Conservation (phyloP, 2,329 filamentous ascomycete genomes). For the Fusarium solani-melongenae region DNA sequence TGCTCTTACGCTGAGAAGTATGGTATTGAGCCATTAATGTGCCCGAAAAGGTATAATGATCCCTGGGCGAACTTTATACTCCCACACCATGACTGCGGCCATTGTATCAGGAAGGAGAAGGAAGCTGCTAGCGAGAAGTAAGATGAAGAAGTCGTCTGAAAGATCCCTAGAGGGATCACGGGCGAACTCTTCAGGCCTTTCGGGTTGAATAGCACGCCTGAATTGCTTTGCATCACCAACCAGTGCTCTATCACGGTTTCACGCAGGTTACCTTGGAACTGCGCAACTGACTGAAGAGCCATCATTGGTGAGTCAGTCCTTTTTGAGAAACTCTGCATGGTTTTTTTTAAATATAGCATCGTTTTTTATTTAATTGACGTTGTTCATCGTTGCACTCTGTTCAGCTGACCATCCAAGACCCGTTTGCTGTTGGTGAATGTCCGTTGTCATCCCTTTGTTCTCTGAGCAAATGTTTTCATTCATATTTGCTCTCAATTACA, state of each 20-base stretch:
- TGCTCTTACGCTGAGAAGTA: not conserved
- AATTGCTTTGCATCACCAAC: not conserved
- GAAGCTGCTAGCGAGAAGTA: not conserved
- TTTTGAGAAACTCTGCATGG: not conserved
- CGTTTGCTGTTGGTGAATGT: not conserved
- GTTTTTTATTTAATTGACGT: not conserved
- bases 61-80: too few species aligned
- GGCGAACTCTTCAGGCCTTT: not conserved
- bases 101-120: not conserved
- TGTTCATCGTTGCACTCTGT: not conserved
- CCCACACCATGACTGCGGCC: not conserved
- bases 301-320: slow-evolving; percentile 2
- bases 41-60: not conserved
- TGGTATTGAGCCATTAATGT: not conserved
- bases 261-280: slow-evolving; percentile 7
- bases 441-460: not conserved
- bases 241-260: slow-evolving; percentile 13
- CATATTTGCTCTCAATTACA: not conserved
- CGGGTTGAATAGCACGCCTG: not conserved
- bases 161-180: not conserved
- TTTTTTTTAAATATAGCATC: not conserved
- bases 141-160: not conserved
- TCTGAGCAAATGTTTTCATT: not conserved
- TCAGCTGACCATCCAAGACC: not conserved
- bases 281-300: not conserved